These are phyloP conservation scores for Megacollybia platyphylla DNA, from an alignment of 1,284 basidiomycete species.

Conservation along the genomic window DNA sequence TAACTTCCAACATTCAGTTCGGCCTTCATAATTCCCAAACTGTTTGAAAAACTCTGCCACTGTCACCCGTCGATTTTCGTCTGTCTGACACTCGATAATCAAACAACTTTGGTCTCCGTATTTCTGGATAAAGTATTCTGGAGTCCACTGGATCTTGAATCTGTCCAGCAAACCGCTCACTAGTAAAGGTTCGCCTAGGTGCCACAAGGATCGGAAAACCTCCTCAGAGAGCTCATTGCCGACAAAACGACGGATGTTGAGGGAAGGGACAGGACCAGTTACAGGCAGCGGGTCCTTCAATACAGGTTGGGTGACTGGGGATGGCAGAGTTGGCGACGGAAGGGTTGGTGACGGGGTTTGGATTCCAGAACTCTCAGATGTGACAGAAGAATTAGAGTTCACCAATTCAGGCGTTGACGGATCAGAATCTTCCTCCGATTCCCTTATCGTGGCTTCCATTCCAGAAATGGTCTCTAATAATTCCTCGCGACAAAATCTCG, in stretches of 20 bases:
- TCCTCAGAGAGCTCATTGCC: slow-evolving; percentile 43
- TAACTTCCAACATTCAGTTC: slow-evolving; percentile 62
- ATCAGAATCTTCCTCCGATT: slow-evolving; percentile 15
- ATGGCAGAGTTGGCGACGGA: not conserved
- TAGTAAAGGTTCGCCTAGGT: slow-evolving; percentile 61
- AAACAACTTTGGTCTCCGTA: slow-evolving; percentile 60
- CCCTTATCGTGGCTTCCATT: slow-evolving; percentile 46
- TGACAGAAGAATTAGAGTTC: not conserved
- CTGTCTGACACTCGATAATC: slow-evolving; percentile 72
- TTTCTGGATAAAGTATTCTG: slow-evolving; percentile 64
- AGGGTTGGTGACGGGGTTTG: not conserved
- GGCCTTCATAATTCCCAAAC: slow-evolving; percentile 60
- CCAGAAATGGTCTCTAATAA: slow-evolving; percentile 49
- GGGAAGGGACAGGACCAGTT: slow-evolving; percentile 22
- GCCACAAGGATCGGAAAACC: slow-evolving; percentile 62
- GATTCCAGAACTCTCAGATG: not conserved
- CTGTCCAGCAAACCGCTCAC: slow-evolving; percentile 51
- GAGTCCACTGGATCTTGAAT: slow-evolving; percentile 68
- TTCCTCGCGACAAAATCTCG: slow-evolving; percentile 60
- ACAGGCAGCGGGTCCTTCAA: not conserved
- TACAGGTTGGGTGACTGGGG: not conserved
- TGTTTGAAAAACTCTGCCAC: slow-evolving; percentile 74
- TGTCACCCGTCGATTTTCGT: slow-evolving; percentile 46
- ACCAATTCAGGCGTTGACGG: slow-evolving; percentile 1
- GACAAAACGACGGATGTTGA: slow-evolving; percentile 30